Conservation (phyloP, 148 eudicot species). For the Bassia scoparia region DNA sequence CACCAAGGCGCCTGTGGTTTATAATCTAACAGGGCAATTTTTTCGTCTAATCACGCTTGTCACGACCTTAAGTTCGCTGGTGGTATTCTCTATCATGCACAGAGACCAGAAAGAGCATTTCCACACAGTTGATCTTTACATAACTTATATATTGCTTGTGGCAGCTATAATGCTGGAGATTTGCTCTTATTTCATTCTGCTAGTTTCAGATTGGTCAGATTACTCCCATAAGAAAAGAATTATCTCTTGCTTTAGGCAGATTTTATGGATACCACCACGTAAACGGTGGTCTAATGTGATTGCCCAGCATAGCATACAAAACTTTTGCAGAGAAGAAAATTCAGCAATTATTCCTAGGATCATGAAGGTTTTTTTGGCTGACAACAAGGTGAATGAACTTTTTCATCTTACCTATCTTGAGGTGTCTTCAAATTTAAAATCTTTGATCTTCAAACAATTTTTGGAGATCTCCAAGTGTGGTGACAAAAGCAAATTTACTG, state of each 20-base stretch:
- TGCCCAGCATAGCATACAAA: slow-evolving; percentile 39
- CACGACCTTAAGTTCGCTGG: slow-evolving; percentile 11
- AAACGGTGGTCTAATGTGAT: slow-evolving; percentile 44
- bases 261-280: not conserved
- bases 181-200: slow-evolving; percentile 19
- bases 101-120: slow-evolving; percentile 18
- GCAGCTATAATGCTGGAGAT: slow-evolving; percentile 36
- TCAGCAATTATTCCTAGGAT: not conserved
- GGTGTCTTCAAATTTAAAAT: slow-evolving; percentile 30
- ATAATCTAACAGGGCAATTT: slow-evolving; percentile 18
- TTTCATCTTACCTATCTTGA: slow-evolving; percentile 16
- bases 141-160: slow-evolving; percentile 37
- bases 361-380: slow-evolving; percentile 21
- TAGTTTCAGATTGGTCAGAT: slow-evolving; percentile 38
- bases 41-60: slow-evolving; percentile 22
- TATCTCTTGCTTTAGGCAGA: not conserved
- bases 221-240: slow-evolving; percentile 2
- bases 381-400: slow-evolving; percentile 24
- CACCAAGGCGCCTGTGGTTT: slow-evolving; percentile 42
- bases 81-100: slow-evolving; percentile 14
- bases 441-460: slow-evolving; percentile 25
- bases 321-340: slow-evolving; percentile 25
- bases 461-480: not conserved
- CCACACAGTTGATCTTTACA: slow-evolving; percentile 24
- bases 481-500: not conserved